A percentile compares a stretch with the other conserved stretches of the same genome.
Conservation (phyloP, 805 yeast genomes). For the Teunomyces kruisii region DNA sequence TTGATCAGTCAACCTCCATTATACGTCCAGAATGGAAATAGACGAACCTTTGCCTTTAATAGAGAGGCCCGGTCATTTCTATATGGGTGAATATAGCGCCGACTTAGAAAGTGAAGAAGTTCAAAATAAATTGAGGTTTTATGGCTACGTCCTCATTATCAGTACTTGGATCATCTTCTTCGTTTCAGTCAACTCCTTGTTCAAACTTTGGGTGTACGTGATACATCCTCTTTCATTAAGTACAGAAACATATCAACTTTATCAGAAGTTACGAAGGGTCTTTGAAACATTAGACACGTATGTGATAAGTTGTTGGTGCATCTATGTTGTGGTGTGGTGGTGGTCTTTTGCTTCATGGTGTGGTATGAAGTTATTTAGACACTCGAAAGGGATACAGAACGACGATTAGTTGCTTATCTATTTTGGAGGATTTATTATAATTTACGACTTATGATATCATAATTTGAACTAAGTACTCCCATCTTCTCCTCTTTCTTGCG, state of each 20-base stretch:
- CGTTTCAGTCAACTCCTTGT: conserved; percentile 34
- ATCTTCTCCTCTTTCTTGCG: conserved; percentile 71
- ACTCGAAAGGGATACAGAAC: conserved; percentile 60
- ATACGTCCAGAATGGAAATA: neutral
- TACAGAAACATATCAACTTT: conserved; percentile 9
- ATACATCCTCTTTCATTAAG: conserved; percentile 28
- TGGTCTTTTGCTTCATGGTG: conserved; percentile 80
- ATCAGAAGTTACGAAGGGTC: conserved; percentile 6
- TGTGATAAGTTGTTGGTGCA: conserved; percentile 37
- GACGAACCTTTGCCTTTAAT: conserved; percentile 22
- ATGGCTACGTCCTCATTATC: conserved; percentile 30
- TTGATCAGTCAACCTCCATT: too few relatives aligned
- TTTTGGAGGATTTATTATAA: neutral
- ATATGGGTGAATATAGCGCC: conserved; percentile 8
- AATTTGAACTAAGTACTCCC: conserved; percentile 35
- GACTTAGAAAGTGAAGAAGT: conserved; percentile 8
- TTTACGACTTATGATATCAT: neutral
- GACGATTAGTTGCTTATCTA: conserved; percentile 1
- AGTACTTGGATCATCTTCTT: conserved; percentile 33
- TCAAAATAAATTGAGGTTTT: conserved; percentile 10
- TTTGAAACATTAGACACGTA: conserved; percentile 28
- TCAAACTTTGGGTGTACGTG: conserved; percentile 34
- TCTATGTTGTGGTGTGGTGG: conserved; percentile 45
- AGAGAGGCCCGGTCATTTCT: conserved; percentile 10
- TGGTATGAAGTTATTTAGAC: conserved; percentile 77